These are phyloP conservation scores for Eucalyptus microcorys DNA, from an alignment of 345 rosid genomes.

Conservation along the genomic window DNA sequence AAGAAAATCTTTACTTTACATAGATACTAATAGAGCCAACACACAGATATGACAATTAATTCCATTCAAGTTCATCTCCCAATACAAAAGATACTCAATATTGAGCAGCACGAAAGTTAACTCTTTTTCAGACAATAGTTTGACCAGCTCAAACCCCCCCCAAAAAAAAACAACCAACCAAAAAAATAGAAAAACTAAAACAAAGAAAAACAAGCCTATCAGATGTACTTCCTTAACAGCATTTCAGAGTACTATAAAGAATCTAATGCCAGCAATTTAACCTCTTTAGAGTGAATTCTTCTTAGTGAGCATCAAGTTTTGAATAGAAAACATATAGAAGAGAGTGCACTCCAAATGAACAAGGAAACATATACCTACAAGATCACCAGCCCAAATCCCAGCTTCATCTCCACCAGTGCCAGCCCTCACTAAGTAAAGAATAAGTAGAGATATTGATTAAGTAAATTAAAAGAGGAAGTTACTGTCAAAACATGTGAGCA, in stretches of 20 bases:
- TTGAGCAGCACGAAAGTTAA: not conserved
- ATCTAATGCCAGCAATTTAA: not conserved
- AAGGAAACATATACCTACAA: slow-evolving; percentile 94
- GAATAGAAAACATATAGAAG: not conserved
- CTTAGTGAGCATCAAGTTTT: not conserved
- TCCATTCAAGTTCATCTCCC: not conserved
- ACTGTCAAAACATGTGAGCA: not conserved
- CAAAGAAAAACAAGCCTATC: not conserved
- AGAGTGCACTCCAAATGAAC: slow-evolving; percentile 9
- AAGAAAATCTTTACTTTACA: not conserved
- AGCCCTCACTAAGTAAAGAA: slow-evolving; percentile 67
- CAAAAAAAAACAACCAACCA: not conserved
- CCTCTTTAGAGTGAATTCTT: not conserved
- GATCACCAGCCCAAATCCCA: slow-evolving; percentile 99
- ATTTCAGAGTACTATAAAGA: not conserved
- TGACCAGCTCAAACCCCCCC: not conserved
- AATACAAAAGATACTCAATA: not conserved
- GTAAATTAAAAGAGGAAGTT: not conserved
- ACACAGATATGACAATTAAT: not conserved
- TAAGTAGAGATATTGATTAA: not conserved
- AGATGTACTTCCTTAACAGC: not conserved
- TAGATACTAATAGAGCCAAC: not conserved
- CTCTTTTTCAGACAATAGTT: not conserved
- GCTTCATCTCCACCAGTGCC: slow-evolving; percentile 99
- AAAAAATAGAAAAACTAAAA: not conserved